Evolutionary conservation across 306 rosid species (phyloP), one percentile per base, ranked within the genome.

Genomic region (Senna tora): DNA sequence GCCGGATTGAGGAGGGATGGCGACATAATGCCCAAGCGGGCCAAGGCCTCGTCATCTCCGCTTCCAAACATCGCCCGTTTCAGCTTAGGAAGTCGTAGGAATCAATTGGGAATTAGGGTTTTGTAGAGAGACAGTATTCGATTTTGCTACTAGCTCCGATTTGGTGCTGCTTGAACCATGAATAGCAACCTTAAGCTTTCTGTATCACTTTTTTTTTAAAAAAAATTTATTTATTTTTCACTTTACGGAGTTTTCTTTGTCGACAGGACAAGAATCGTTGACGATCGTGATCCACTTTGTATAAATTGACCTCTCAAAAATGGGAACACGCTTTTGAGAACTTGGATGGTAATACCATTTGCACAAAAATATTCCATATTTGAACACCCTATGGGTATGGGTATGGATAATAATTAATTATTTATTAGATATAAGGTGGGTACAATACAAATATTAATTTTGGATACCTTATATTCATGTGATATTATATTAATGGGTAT

Each of bases 221-320:
- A n/a, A n/a, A n/a, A n/a, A n/a, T n/a, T n/a, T n/a, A n/a, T n/a
- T n/a, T n/a, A n/a, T 39, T 17, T 65, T 70, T 25, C 32, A 25
- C 62, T 63, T 77, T 69, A 14, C 17, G 5, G 1, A 65, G 83
- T 15, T 84, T 69, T 56, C 87, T 77, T 80, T 74, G 82, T 70
- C 52, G 75, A 73, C 78, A 75, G 72, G 87, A 56, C 67, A 79
- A n/a, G 81, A 67, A 83, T 79, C 74, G 77, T 79, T 75, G 87
- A 79, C 81, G 16, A 71, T 25, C 30, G 30, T 25, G 30, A 25
- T 59, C 28, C 14, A 1, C 13, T 41, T 54, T 55, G 3, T 11
- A 5, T 41, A 15, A 39, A 7, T 6, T 45, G 54, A 55, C 38
- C n/a, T 55, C 42, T 70, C 38, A 2, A 30, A 70, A 52, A 65